Evolutionary conservation across 2,329 filamentous ascomycete species (phyloP).

Genomic region (Aspergillus phoenicis): DNA sequence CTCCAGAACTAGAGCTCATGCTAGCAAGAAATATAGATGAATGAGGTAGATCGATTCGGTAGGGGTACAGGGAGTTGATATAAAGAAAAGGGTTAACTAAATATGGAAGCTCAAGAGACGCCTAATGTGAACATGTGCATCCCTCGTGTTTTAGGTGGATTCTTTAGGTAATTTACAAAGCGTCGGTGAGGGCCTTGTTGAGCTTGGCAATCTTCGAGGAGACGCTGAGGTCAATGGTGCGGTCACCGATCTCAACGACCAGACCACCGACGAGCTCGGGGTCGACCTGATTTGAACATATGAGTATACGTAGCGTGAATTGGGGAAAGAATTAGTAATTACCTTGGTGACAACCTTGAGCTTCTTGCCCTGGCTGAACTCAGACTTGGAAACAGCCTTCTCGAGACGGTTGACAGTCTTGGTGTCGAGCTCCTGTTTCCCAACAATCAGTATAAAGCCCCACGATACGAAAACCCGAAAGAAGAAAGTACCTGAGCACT

Average conservation of each 20-base stretch:
- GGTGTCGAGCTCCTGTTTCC: constrained; percentile 73
- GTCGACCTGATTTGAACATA: constrained; percentile 67
- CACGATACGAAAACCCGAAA: neutral
- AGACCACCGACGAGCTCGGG: constrained; percentile 91
- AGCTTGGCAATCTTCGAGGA: constrained; percentile 94
- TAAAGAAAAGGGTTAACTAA: neutral
- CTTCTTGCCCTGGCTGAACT: constrained; percentile 91
- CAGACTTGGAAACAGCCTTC: constrained; percentile 82
- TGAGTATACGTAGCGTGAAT: neutral
- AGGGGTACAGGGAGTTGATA: neutral
- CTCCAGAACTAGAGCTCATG: constrained; percentile 16
- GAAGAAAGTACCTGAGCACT: constrained; percentile 71
- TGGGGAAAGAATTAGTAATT: constrained; percentile 31
- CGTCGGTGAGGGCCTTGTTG: constrained; percentile 98
- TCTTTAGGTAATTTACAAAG: constrained; percentile 71
- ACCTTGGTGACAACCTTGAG: constrained; percentile 94
- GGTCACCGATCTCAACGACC: constrained; percentile 93
- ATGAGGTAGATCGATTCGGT: neutral
- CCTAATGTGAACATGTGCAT: neutral
- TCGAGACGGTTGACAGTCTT: constrained; percentile 86
- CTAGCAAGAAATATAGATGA: constrained; percentile 2
- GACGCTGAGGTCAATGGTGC: constrained; percentile 96
- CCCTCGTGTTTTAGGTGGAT: neutral
- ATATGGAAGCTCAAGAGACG: neutral
- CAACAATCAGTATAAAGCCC: neutral